These are phyloP conservation scores for Cerioporus squamosus DNA, from an alignment of 1,284 basidiomycete genomes.

Conservation along the genomic window DNA sequence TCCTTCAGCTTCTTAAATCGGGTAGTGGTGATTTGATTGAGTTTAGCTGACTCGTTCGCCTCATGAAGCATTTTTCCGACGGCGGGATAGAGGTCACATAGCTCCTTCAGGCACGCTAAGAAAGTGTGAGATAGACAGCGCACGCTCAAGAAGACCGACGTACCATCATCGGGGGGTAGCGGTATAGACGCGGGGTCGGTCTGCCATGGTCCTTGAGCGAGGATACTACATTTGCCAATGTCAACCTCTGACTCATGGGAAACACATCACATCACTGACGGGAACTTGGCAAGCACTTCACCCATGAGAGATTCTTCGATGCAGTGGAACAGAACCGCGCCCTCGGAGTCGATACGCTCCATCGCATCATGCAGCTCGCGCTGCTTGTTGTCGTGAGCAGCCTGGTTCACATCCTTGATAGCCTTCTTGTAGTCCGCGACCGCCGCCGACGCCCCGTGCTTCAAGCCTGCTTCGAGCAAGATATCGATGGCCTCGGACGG, in stretches of 20 bases:
- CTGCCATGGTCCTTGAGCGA: too few species aligned
- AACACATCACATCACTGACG: neutral
- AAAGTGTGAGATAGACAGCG: too few species aligned
- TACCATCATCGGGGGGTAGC: too few species aligned
- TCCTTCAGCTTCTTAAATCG: conserved; percentile 1
- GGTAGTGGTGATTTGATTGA: neutral
- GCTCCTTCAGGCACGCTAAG: neutral
- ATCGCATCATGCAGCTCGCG: neutral
- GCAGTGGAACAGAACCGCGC: neutral
- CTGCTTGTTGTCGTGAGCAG: neutral
- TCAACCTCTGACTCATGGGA: too few species aligned
- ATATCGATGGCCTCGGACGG: neutral
- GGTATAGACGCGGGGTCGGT: too few species aligned
- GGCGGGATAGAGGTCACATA: neutral
- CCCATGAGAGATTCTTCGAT: neutral
- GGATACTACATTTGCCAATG: too few species aligned
- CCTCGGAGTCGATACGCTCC: neutral
- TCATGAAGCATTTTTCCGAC: neutral
- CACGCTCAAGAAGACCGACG: too few species aligned
- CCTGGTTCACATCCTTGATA: neutral
- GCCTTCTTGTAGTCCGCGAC: neutral
- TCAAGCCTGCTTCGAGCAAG: neutral
- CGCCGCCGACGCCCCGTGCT: neutral
- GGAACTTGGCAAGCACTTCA: neutral
- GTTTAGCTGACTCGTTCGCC: neutral